These are phyloP conservation scores for Orbilia ellipsospora DNA, from an alignment of 2,329 filamentous ascomycete species.

Conservation along the genomic window DNA sequence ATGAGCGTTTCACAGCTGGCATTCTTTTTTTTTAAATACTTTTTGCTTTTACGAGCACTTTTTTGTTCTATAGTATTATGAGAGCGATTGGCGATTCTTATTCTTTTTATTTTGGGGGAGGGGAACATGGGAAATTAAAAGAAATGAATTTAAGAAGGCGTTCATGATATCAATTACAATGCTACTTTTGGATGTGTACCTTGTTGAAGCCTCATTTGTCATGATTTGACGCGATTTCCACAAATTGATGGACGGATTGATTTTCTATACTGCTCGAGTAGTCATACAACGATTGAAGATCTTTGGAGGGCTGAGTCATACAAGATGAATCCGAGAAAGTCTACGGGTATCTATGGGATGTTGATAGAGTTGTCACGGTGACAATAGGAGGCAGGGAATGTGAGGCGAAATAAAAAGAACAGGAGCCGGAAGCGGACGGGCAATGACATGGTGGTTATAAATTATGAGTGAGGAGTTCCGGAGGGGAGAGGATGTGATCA, in stretches of 20 bases:
- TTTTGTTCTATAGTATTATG: constrained; percentile 5
- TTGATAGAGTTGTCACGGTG: background rate
- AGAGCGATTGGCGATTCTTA: background rate
- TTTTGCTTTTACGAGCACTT: background rate
- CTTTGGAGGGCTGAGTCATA: too few relatives aligned
- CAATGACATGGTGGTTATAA: too few relatives aligned
- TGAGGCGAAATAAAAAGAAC: background rate
- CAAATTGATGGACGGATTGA: too few relatives aligned
- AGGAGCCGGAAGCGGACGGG: background rate
- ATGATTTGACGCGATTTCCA: too few relatives aligned
- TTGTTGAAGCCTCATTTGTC: too few relatives aligned
- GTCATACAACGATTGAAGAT: too few relatives aligned
- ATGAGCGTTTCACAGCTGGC: constrained; percentile 7
- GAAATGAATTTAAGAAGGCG: background rate
- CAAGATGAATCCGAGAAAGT: too few relatives aligned
- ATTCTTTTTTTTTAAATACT: background rate
- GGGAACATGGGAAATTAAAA: background rate
- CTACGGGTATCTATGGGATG: too few relatives aligned
- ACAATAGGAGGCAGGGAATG: background rate
- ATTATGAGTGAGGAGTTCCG: too few relatives aligned
- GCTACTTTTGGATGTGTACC: constrained; percentile 24
- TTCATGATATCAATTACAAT: constrained; percentile 35
- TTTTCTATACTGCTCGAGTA: too few relatives aligned
- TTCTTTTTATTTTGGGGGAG: background rate
- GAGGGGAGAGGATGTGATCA: too few relatives aligned